Evolutionary conservation across 306 rosid species (phyloP).

Genomic region (Psophocarpus tetragonolobus): DNA sequence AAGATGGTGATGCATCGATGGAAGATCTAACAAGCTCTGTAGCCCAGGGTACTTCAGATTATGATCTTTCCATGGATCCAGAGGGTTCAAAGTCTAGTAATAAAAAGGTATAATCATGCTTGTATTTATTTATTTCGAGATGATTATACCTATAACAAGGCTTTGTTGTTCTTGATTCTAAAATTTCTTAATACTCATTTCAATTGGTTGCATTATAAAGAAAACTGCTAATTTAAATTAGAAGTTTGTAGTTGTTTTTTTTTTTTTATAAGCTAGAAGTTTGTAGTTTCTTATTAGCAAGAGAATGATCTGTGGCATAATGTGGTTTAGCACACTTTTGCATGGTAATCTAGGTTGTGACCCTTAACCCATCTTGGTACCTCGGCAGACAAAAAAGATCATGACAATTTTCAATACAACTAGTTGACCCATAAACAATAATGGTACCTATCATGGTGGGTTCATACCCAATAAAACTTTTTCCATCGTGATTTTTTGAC

Average conservation of each 20-base stretch:
- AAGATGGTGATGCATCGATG: constrained; percentile 90
- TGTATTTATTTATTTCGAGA: background rate
- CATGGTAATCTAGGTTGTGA: background rate
- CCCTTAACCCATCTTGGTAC: background rate
- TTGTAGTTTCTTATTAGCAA: background rate
- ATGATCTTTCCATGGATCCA: constrained; percentile 52
- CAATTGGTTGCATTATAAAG: background rate
- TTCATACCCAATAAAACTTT: background rate
- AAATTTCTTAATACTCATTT: constrained; percentile 16
- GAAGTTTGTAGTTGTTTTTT: background rate
- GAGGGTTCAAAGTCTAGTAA: constrained; percentile 69
- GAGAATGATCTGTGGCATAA: background rate
- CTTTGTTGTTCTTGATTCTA: background rate
- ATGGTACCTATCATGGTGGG: background rate
- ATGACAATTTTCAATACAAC: background rate
- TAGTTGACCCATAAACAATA: background rate
- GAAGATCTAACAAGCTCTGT: constrained; percentile 66
- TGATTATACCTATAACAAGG: background rate
- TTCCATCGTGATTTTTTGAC: background rate
- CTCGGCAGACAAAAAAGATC: background rate
- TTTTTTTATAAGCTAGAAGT: too few relatives aligned
- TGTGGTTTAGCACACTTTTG: background rate
- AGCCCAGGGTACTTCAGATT: constrained; percentile 53
- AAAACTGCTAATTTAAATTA: background rate
- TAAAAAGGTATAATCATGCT: constrained; percentile 66